Conservation (phyloP, 2,329 filamentous ascomycete genomes). For the Xylariales sp. region DNA sequence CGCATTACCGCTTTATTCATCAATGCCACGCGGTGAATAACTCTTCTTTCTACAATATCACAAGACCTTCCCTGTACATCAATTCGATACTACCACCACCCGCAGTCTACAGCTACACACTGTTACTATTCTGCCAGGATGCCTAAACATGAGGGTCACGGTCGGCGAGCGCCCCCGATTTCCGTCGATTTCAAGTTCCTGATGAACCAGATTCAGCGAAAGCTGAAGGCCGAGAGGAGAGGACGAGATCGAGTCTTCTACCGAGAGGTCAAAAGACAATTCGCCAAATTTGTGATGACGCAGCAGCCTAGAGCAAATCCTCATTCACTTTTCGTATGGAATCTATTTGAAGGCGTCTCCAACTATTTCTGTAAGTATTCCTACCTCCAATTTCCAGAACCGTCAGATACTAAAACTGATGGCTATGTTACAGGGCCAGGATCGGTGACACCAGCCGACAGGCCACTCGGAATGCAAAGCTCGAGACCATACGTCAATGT, state of each 20-base stretch:
- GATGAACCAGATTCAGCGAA: neutral
- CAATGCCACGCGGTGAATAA: too few species aligned
- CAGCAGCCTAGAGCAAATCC: neutral
- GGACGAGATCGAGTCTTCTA: neutral
- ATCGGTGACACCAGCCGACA: neutral
- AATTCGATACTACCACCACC: too few species aligned
- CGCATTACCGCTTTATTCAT: too few species aligned
- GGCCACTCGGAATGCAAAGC: neutral
- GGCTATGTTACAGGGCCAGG: neutral
- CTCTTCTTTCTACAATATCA: too few species aligned
- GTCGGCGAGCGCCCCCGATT: too few species aligned
- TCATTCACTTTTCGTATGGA: slow-evolving; percentile 9
- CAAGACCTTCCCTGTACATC: too few species aligned
- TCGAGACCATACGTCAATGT: slow-evolving; percentile 1
- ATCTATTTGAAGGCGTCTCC: slow-evolving; percentile 5
- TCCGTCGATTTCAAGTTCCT: neutral
- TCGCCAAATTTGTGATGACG: neutral
- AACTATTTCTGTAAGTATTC: slow-evolving; percentile 24
- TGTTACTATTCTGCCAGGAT: neutral
- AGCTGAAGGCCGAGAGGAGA: neutral
- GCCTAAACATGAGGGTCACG: too few species aligned
- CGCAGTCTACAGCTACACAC: neutral
- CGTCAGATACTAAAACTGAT: neutral
- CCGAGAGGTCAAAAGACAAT: neutral
- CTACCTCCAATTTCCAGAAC: neutral